Percentiles rank a stretch among this genome's conserved stretches.
Evolutionary conservation across 73 alveolate genomes (phyloP).

Genomic region (Breviolum minutum): DNA sequence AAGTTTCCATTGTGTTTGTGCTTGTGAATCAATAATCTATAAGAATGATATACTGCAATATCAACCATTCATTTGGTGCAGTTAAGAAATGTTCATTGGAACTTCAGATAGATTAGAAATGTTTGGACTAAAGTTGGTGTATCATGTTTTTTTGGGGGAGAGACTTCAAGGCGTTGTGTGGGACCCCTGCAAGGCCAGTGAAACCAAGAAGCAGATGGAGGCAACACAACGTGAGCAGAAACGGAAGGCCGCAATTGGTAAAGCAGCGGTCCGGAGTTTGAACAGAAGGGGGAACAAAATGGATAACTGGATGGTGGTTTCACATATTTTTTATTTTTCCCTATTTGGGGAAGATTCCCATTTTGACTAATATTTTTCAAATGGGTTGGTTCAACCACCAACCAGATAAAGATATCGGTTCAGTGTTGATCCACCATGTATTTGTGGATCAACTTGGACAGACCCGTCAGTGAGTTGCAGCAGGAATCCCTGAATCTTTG

Average conservation of each 20-base stretch:
- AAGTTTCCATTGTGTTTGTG: too few species aligned
- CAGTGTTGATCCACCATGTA: neutral
- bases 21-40: too few species aligned
- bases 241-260: constrained; percentile 45
- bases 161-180: neutral
- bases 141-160: neutral
- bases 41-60: too few species aligned
- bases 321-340: too few species aligned
- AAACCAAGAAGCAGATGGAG: constrained; percentile 25
- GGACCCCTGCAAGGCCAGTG: constrained; percentile 20
- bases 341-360: too few species aligned
- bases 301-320: neutral
- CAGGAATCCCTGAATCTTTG: too few species aligned
- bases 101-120: neutral
- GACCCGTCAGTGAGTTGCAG: too few species aligned
- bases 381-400: neutral
- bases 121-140: neutral
- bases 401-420: neutral
- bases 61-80: neutral
- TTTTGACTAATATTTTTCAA: too few species aligned
- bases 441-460: neutral
- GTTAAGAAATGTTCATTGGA: too few species aligned
- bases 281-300: neutral
- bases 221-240: constrained; percentile 54
- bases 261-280: too few species aligned